Conservation (phyloP, 1,284 basidiomycete species). For the Leucoagaricus sp. region DNA sequence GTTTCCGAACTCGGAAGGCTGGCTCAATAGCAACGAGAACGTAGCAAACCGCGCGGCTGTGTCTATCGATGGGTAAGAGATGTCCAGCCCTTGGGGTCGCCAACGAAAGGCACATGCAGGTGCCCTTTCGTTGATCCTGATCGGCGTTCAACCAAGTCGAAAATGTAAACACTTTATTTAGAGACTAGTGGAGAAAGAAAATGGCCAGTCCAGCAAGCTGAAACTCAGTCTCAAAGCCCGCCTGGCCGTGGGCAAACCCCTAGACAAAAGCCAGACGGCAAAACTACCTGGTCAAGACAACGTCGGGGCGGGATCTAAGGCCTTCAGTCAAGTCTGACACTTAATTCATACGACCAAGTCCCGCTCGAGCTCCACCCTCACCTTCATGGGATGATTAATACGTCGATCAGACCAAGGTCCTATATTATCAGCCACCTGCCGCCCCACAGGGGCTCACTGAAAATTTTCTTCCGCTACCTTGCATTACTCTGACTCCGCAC, state of each 20-base stretch:
- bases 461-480: not conserved
- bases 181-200: no score
- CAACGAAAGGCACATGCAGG: not conserved
- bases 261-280: no score
- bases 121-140: not conserved
- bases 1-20: no score
- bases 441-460: not conserved
- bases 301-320: no score
- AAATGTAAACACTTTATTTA: not conserved
- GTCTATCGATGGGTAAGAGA: not conserved
- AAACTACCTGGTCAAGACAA: no score
- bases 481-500: not conserved
- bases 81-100: not conserved
- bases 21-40: no score
- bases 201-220: no score
- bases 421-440: not conserved
- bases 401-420: not conserved
- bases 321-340: no score
- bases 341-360: not conserved
- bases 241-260: no score
- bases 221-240: no score
- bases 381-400: not conserved
- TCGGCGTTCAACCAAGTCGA: not conserved
- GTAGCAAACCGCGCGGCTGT: not conserved
- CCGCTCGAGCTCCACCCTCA: not conserved